Base-by-base conservation (phyloP, 2,329 filamentous ascomycete species). In the Alternaria ethzedia region DNA sequence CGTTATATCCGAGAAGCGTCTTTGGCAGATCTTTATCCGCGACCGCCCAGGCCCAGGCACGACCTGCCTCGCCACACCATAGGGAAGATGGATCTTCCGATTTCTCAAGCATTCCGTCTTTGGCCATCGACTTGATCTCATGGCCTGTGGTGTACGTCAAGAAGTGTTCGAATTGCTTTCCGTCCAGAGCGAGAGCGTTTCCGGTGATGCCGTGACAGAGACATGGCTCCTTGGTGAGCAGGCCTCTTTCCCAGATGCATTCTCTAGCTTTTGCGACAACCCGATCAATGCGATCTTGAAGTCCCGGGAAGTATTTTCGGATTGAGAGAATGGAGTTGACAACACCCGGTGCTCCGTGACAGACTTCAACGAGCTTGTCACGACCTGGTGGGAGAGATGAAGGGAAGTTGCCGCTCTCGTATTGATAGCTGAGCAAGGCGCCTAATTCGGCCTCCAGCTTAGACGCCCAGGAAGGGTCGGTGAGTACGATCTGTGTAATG, bases 151-250 rank as follows among this genome's bases (percentile, higher is more conserved):
- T 87, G 65, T 88, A 84, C 10, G 84, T 84, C 58, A 89, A 78
- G 72, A 89, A 88, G 70, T 89, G 86, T 63, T 88, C 83, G 66
- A 84, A 83, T 44, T 83, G 76, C 57, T 81, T 74, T n/a, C 80
- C 79, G 30, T 82, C 79, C 28, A 87, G 81, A 60, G 83, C 87
- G 70, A 91, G 78, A 15, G 88, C 87, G 71, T 91, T 91, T 8
- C 89, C 88, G 13, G 87, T 83, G 26, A 90, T 87, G 0, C 89
- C 87, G 71, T 91, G 89, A 70, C 89, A 91, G 36, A 91, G 74
- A 70, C 86, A 90, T 2, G 89, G 88, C 70, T 89, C 86, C 67
- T 91, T 91, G 11, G 83, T 88, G 65, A 91, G 78, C 11, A 90
- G 72, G 0, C 88, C 89, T 47, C 86, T 82, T 65, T 85, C 82